Conservation (phyloP, 805 yeast genomes). For the Metschnikowia bowlesiae region DNA sequence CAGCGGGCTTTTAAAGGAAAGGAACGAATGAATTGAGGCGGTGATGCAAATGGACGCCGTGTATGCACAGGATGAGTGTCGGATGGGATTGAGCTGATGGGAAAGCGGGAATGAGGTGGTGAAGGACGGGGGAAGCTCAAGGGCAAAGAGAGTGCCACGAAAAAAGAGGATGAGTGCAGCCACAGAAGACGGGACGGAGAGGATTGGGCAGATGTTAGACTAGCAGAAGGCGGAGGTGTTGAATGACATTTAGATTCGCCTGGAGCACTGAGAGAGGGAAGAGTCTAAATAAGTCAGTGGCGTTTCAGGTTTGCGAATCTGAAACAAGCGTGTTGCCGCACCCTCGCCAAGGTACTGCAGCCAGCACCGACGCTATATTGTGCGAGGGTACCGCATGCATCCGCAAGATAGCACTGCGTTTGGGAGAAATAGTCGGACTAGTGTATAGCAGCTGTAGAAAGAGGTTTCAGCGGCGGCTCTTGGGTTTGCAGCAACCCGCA, state of each 20-base stretch:
- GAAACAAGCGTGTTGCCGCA: slow-evolving; percentile 14
- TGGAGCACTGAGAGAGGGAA: slow-evolving; percentile 3
- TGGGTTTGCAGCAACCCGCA: not conserved
- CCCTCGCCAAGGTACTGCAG: slow-evolving; percentile 8
- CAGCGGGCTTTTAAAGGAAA: not conserved
- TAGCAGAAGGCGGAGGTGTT: not conserved
- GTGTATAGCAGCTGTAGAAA: not conserved
- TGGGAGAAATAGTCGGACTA: not conserved
- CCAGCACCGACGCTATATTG: slow-evolving; percentile 5
- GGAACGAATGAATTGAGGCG: not conserved
- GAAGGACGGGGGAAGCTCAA: not conserved
- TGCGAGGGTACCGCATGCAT: slow-evolving; percentile 6
- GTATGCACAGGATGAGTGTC: not conserved
- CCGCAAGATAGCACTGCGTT: not conserved
- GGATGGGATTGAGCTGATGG: not conserved
- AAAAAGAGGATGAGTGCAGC: not conserved
- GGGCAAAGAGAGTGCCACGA: not conserved
- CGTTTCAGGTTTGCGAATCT: slow-evolving; percentile 14
- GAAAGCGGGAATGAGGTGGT: not conserved
- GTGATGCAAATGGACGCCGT: not conserved
- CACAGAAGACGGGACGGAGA: not conserved
- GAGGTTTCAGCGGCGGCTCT: no score
- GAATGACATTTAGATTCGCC: not conserved
- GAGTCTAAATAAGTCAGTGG: slow-evolving; percentile 12
- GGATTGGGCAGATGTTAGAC: not conserved